Percentiles rank a stretch among this genome's conserved stretches.
These are phyloP conservation scores for Abrus pulchellus DNA, from an alignment of 306 rosid genomes.

Conservation along the genomic window DNA sequence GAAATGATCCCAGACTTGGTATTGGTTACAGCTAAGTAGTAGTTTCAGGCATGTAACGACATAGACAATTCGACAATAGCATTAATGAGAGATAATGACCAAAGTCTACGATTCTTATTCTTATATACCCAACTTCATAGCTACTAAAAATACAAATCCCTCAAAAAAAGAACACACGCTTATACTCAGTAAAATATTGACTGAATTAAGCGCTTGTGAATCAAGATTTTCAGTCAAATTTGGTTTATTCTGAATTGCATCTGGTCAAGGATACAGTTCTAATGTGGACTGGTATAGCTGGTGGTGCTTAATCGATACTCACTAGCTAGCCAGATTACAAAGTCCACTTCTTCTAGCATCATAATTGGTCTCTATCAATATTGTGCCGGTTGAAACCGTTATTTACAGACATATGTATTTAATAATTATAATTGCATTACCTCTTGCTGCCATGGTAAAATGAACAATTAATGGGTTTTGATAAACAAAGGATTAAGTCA, in stretches of 20 bases:
- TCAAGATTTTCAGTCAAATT: constrained; percentile 41
- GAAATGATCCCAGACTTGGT: constrained; percentile 35
- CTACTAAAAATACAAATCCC: background rate
- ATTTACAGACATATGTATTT: background rate
- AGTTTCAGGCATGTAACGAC: constrained; percentile 19
- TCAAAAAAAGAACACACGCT: background rate
- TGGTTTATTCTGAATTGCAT: constrained; percentile 48
- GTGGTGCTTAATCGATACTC: background rate
- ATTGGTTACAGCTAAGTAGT: constrained; percentile 38
- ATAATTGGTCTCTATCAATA: background rate
- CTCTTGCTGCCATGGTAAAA: too few species aligned
- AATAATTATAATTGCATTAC: too few species aligned
- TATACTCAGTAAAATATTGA: background rate
- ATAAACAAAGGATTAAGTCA: background rate
- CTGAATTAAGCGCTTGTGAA: background rate
- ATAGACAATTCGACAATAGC: constrained; percentile 43
- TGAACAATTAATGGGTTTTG: too few species aligned
- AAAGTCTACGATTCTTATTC: background rate
- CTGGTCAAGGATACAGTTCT: constrained; percentile 34
- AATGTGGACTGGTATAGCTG: background rate
- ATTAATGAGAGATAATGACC: constrained; percentile 47
- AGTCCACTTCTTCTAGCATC: constrained; percentile 8
- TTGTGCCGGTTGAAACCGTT: background rate
- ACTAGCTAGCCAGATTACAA: background rate
- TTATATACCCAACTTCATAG: background rate